phyloP scores from a whole-genome alignment of 1,284 basidiomycete genomes.

The Chalciporus sp. region DNA sequence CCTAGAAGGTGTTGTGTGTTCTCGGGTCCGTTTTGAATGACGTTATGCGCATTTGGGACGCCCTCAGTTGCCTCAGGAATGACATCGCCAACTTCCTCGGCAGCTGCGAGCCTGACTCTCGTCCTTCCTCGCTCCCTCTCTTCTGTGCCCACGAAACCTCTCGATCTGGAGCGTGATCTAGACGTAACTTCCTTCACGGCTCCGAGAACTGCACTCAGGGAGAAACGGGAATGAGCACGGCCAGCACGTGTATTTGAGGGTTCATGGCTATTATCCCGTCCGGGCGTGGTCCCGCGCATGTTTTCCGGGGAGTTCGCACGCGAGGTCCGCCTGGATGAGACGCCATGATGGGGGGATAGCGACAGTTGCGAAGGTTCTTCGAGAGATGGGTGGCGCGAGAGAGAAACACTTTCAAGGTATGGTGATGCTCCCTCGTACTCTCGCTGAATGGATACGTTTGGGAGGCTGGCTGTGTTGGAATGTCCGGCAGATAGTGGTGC shows the following conservation, averaged over 20 bases:
- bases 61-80: constrained; percentile 11
- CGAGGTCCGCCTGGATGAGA: background rate
- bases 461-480: constrained; percentile 18
- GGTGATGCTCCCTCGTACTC: constrained; percentile 9
- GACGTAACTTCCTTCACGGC: constrained; percentile 37
- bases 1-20: constrained; percentile 20
- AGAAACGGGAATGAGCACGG: constrained; percentile 39
- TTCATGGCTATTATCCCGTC: background rate
- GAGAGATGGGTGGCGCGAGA: constrained; percentile 41
- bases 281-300: background rate
- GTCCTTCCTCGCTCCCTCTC: constrained; percentile 29
- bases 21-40: constrained; percentile 9
- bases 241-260: constrained; percentile 8
- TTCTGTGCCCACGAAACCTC: constrained; percentile 1
- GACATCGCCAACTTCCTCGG: background rate
- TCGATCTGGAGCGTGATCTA: constrained; percentile 15
- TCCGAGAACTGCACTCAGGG: constrained; percentile 40
- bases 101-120: constrained; percentile 12
- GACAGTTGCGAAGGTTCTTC: constrained; percentile 19
- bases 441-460: constrained; percentile 3
- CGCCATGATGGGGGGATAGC: background rate
- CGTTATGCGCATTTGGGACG: constrained; percentile 1
- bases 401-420: constrained; percentile 9
- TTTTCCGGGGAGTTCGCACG: constrained; percentile 7
- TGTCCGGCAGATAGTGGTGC: background rate